phyloP scores from a whole-genome alignment of 768 basidiomycete species.

The Nevesoporus exiguus region DNA sequence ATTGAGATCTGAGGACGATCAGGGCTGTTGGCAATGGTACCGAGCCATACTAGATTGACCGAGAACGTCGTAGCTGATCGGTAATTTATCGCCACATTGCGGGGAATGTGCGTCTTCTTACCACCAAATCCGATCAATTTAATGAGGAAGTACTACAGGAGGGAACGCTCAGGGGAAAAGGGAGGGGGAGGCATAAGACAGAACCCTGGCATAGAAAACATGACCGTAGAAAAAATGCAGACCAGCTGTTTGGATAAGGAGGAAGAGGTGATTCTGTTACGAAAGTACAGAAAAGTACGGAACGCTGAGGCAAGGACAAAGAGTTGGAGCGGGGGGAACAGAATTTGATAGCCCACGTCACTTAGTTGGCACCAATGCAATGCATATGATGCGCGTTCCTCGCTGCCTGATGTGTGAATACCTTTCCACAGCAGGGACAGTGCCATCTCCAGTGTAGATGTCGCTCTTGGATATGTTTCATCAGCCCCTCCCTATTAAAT shows the following conservation, averaged over 20 bases:
- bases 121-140: constrained; percentile 1
- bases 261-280: neutral
- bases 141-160: neutral
- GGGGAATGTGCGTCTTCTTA: neutral
- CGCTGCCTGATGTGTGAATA: constrained; percentile 10
- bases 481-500: constrained; percentile 19
- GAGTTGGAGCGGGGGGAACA: neutral
- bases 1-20: constrained; percentile 7
- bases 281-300: neutral
- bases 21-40: neutral
- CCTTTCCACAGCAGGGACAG: constrained; percentile 22
- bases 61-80: neutral
- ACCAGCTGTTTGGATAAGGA: constrained; percentile 8
- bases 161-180: neutral
- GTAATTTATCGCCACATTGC: neutral
- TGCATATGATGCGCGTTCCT: constrained; percentile 20
- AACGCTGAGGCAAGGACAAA: neutral
- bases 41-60: neutral
- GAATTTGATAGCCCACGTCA: neutral
- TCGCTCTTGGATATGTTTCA: constrained; percentile 26
- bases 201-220: neutral
- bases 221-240: constrained; percentile 4
- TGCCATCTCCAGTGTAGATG: constrained; percentile 26
- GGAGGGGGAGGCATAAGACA: neutral
- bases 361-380: constrained; percentile 9